These are phyloP conservation scores for Trichosporon faecale DNA, from an alignment of 1,284 basidiomycete species.

Conservation along the genomic window DNA sequence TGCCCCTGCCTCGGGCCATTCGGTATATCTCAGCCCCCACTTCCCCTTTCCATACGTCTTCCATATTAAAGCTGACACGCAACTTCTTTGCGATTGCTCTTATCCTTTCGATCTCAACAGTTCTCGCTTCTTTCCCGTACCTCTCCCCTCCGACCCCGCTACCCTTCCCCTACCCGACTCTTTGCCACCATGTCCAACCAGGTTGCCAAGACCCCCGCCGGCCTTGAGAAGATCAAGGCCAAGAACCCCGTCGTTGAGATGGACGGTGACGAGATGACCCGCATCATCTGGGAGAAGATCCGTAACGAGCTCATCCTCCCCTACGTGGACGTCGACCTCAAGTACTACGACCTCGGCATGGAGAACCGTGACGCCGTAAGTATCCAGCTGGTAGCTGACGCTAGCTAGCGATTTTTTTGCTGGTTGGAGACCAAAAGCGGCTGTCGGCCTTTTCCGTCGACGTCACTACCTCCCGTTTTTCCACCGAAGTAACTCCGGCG, in stretches of 20 bases:
- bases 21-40: conserved; percentile 10
- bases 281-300: conserved; percentile 99
- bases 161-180: conserved; percentile 17
- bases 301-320: conserved; percentile 95
- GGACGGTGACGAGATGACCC: conserved; percentile 95
- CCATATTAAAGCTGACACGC: conserved; percentile 16
- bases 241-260: conserved; percentile 92
- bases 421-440: background rate
- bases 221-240: conserved; percentile 62
- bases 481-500: conserved; percentile 19
- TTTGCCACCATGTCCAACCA: conserved; percentile 23
- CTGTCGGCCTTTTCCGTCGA: conserved; percentile 1
- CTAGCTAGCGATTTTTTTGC: background rate
- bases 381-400: conserved; percentile 12
- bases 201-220: conserved; percentile 35
- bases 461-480: conserved; percentile 11
- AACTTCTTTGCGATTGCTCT: conserved; percentile 12
- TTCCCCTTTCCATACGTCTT: conserved; percentile 4
- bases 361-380: conserved; percentile 81
- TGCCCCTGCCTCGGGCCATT: conserved; percentile 8
- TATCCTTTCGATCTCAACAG: conserved; percentile 6
- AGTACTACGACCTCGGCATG: conserved; percentile 95
- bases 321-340: conserved; percentile 92
- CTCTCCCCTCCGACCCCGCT: conserved; percentile 14
- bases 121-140: conserved; percentile 16